Base-by-base conservation (phyloP, 495 filamentous ascomycete species). In the Xylaria grammica region DNA sequence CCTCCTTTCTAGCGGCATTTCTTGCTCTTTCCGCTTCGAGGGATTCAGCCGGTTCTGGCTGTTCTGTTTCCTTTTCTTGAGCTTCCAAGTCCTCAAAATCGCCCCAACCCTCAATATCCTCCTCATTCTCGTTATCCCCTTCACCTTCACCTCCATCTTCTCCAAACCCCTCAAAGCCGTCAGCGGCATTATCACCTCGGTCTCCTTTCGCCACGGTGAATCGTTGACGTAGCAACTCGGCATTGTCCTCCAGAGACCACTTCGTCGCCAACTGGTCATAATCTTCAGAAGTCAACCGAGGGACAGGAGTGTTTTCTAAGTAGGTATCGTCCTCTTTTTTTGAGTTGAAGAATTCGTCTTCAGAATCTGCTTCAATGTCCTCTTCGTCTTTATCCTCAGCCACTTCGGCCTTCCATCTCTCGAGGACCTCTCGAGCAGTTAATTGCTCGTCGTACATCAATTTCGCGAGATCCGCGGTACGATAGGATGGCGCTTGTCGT, bases 1-100 rank as follows among this genome's bases (percentile, higher is more conserved):
- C 96, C 77, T 97, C 95, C 75, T 98, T 99, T 69, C 88, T 85
- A 58, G 89, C 86, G 0, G 95, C 95, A 69, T 98, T 99, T 70
- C 85, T 90, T 69, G 93, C 92, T 62, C 95, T 90, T 76, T 99
- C 95, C 3, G 88, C 90, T 72, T 92, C 91, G 27, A 96, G 71
- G 34, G 85, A 68, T 36, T 69, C 67, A 26, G 57, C 67, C 0
- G 70, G 72, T 15, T 69, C 67, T 11, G 76, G 71, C 44, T 77
- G 72, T 6, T 63, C 52, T 1, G 72, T 70, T 27, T 69, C 68
- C 4, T 84, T 79, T 65, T 92, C 91, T 4, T 87, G 90, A 0
- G 90, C 88, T 77, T 97, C 94, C 11, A 97, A 78, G 73, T 97
- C 94, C 72, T 97, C 90, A 65, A 94, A 97, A 6, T 85, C 92